A percentile compares a stretch with the other conserved stretches of the same genome.
phyloP scores from a whole-genome alignment of 2,329 filamentous ascomycete genomes.

The Hawksworthiomyces lignivorus region DNA sequence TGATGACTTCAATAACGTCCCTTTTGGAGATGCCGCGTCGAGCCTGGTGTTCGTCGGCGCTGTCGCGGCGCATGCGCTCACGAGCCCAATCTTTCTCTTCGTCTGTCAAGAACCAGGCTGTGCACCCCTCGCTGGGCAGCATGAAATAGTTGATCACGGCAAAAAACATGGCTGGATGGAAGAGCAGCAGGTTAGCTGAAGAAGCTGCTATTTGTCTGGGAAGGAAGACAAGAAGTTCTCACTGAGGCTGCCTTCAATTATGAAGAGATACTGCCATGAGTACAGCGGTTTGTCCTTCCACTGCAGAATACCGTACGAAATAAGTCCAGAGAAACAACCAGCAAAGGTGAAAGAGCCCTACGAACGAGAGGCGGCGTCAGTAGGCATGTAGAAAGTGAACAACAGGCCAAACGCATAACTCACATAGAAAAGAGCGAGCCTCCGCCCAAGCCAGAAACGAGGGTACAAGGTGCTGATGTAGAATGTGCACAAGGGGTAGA shows the following conservation, averaged over 20 bases:
- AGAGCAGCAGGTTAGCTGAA: too few relatives aligned
- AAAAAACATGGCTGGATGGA: constrained; percentile 21
- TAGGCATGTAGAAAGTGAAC: constrained; percentile 15
- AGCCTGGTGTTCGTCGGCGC: constrained; percentile 1
- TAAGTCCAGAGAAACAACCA: constrained; percentile 4
- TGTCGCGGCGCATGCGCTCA: constrained; percentile 6
- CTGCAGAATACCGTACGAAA: constrained; percentile 31
- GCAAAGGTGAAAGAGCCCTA: neutral
- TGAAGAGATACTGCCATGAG: constrained; percentile 36
- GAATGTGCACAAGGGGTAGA: constrained; percentile 51
- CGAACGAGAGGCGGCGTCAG: too few relatives aligned
- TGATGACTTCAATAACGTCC: constrained; percentile 5
- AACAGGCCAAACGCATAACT: constrained; percentile 51
- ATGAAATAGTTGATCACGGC: constrained; percentile 43
- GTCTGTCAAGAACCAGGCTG: constrained; percentile 30
- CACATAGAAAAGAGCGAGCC: constrained; percentile 49
- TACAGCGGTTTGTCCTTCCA: constrained; percentile 24
- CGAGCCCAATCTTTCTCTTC: constrained; percentile 25
- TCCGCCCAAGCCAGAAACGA: constrained; percentile 46
- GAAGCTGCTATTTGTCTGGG: too few relatives aligned
- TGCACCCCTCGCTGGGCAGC: constrained; percentile 65
- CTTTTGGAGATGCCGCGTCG: constrained; percentile 2
- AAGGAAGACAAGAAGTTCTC: too few relatives aligned
- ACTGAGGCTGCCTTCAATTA: constrained; percentile 33
- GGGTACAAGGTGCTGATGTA: constrained; percentile 53